phyloP scores from a whole-genome alignment of 1,139 yeast genomes.

The Zygosaccharomyces pseudobailii region DNA sequence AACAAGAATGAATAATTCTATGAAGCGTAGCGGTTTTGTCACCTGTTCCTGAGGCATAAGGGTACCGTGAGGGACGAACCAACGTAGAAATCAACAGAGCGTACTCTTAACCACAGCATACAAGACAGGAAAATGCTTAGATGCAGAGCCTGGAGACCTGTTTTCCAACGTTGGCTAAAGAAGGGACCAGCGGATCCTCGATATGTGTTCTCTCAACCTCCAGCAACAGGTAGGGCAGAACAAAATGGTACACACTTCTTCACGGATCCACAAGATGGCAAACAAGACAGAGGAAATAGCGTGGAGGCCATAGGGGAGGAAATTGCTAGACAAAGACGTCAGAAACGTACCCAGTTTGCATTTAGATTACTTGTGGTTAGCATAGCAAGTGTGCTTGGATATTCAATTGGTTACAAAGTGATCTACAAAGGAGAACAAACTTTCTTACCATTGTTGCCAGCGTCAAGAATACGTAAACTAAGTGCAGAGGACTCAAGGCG shows the following conservation, averaged over 20 bases:
- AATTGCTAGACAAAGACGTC: conserved; percentile 16
- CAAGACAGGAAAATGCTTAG: neutral
- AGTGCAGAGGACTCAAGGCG: conserved; percentile 21
- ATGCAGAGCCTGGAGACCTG: neutral
- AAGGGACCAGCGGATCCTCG: conserved; percentile 12
- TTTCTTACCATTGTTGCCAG: conserved; percentile 29
- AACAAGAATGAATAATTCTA: neutral
- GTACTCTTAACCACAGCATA: neutral
- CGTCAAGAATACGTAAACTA: conserved; percentile 24
- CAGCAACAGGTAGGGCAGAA: conserved; percentile 3
- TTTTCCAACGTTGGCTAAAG: conserved; percentile 6
- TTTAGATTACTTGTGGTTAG: conserved; percentile 15
- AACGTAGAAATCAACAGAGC: neutral
- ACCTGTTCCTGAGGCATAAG: neutral
- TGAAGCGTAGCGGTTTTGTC: neutral
- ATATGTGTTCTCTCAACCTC: conserved; percentile 15
- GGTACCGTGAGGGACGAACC: neutral
- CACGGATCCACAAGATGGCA: conserved; percentile 16
- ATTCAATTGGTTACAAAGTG: conserved; percentile 28
- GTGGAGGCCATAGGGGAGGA: conserved; percentile 15
- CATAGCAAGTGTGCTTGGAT: conserved; percentile 25
- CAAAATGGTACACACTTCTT: conserved; percentile 22
- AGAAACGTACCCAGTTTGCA: conserved; percentile 14
- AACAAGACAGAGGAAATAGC: conserved; percentile 5
- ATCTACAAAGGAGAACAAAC: conserved; percentile 22